These are phyloP conservation scores for Tulasnella sp. DNA, from an alignment of 768 basidiomycete species.

Conservation along the genomic window DNA sequence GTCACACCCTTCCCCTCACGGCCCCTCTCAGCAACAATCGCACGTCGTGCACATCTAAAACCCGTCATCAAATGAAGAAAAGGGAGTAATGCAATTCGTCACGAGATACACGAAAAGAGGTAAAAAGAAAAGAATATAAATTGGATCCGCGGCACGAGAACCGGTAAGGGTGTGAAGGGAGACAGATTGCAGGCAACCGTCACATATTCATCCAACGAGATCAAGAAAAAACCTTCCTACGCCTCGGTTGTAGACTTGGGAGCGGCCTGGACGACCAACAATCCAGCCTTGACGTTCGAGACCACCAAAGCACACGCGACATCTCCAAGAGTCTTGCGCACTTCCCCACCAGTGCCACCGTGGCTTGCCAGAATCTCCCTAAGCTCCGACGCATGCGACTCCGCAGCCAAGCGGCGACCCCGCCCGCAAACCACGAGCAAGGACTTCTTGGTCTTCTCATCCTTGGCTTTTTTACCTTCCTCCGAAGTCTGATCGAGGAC, in stretches of 20 bases:
- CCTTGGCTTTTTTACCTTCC: constrained; percentile 32
- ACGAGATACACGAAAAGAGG: background rate
- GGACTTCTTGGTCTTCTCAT: constrained; percentile 37
- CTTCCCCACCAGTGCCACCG: constrained; percentile 36
- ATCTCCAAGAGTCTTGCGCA: constrained; percentile 44
- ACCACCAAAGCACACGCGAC: constrained; percentile 40
- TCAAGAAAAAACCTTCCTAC: background rate
- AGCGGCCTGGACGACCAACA: constrained; percentile 19
- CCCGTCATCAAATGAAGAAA: background rate
- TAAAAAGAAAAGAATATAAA: background rate
- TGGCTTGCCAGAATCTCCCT: constrained; percentile 35
- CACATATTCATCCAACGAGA: background rate
- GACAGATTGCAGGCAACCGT: background rate
- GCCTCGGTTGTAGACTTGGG: constrained; percentile 1
- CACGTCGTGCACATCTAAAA: background rate
- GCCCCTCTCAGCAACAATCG: background rate
- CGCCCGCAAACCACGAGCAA: constrained; percentile 68
- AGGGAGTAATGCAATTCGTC: background rate
- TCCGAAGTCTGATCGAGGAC: constrained; percentile 45
- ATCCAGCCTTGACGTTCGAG: background rate
- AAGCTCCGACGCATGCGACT: constrained; percentile 59
- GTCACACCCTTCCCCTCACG: background rate
- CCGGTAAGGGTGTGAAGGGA: background rate
- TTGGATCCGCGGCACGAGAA: background rate
- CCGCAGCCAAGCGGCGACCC: constrained; percentile 62